A percentile compares a stretch with the other conserved stretches of the same genome.
These are phyloP conservation scores for Colletotrichum spaethianum DNA, from an alignment of 2,329 filamentous ascomycete genomes.

Conservation along the genomic window DNA sequence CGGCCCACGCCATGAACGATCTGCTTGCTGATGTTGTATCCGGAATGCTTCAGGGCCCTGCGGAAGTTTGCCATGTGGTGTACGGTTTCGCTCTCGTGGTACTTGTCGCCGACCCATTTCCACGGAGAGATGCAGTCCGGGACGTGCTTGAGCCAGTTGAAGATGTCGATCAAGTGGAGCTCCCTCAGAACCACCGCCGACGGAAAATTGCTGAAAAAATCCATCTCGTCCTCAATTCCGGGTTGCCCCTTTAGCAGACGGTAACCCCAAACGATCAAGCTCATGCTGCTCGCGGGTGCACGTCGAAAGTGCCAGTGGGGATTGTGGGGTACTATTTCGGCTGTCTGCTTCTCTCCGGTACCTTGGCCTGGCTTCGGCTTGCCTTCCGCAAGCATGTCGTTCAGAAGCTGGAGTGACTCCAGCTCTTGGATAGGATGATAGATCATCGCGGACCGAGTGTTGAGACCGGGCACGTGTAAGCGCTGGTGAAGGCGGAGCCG, in stretches of 20 bases:
- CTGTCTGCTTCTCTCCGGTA: not conserved
- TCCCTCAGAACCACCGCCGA: not conserved
- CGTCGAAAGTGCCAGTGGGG: conserved; percentile 15
- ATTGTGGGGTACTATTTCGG: not conserved
- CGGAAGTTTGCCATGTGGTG: conserved; percentile 19
- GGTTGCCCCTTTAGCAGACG: conserved; percentile 15
- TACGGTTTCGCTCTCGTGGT: not conserved
- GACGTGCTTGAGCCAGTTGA: conserved; percentile 20
- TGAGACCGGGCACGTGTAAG: conserved; percentile 9
- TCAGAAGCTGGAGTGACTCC: conserved; percentile 19
- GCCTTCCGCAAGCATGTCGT: not conserved
- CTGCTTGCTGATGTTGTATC: conserved; percentile 20
- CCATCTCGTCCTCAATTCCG: not conserved
- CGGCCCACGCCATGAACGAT: not conserved
- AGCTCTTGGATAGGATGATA: conserved; percentile 9
- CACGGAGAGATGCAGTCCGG: conserved; percentile 26
- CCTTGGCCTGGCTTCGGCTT: not conserved
- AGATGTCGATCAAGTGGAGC: not conserved
- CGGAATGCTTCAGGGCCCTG: not conserved
- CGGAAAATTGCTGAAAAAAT: not conserved
- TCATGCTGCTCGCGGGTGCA: conserved; percentile 9
- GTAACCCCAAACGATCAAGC: conserved; percentile 11
- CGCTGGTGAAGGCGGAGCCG: conserved; percentile 17
- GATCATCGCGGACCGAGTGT: not conserved
- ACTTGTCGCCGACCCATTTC: conserved; percentile 13